phyloP scores from a whole-genome alignment of 129 eudicot species.

The Apium graveolens region DNA sequence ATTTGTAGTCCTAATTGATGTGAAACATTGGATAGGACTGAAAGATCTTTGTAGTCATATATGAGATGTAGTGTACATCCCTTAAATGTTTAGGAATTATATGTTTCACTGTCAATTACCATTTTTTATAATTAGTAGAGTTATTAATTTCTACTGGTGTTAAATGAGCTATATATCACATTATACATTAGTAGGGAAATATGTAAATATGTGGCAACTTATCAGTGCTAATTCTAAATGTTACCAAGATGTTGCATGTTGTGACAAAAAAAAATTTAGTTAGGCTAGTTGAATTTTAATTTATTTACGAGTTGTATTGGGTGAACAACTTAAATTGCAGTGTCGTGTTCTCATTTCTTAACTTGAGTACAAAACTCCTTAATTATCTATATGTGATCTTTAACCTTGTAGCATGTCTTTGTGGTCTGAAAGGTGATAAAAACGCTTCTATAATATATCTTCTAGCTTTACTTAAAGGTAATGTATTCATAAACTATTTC shows the following conservation, averaged over 20 bases:
- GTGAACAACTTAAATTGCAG: neutral
- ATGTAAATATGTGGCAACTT: neutral
- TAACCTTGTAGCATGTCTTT: neutral
- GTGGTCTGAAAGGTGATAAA: neutral
- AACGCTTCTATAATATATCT: neutral
- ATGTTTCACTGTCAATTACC: neutral
- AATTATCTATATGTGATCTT: too few species aligned
- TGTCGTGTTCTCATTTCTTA: too few species aligned
- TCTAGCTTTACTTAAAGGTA: neutral
- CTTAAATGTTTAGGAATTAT: neutral
- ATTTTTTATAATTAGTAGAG: neutral
- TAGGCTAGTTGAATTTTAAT: too few species aligned
- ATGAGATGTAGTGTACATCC: slow-evolving; percentile 6
- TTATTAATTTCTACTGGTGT: neutral
- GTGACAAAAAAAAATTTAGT: too few species aligned
- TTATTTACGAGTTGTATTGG: neutral
- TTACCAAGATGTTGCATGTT: neutral
- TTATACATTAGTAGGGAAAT: neutral
- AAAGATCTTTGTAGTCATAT: slow-evolving; percentile 11
- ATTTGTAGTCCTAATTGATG: slow-evolving; percentile 28
- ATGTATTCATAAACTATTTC: neutral
- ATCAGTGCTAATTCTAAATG: neutral
- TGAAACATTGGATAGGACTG: slow-evolving; percentile 25
- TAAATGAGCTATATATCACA: neutral
- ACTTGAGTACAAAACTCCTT: too few species aligned